Evolutionary conservation across 257 asterid genomes (phyloP), one percentile per base, ranked within the genome.

Genomic region (Nicotiana tomentosiformis): DNA sequence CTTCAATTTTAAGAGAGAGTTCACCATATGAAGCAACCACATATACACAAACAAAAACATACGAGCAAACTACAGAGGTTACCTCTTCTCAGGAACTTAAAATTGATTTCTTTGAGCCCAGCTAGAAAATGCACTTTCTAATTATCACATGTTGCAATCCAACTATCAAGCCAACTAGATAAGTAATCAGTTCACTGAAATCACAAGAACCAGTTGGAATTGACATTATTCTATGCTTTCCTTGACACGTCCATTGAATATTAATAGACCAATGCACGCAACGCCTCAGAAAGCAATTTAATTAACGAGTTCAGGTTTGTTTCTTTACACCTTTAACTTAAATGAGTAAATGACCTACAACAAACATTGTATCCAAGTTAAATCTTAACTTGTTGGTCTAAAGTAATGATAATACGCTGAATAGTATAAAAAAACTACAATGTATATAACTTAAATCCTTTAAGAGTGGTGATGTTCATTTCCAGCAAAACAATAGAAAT

Each of bases 251-350:
- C 49, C 60, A 72, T 72, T 72, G 79, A 14, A 53, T 43, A 43
- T 33, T 72, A 4, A 17, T 39, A 39, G 23, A 72, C 12, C 79
- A 72, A 72, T 72, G 79, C 61, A 23, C 37, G 79, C 51, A 72
- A 72, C 79, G 61, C 79, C 79, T 72, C 58, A 15, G 79, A 72
- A 46, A 72, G 79, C 79, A 72, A 72, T 57, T 18, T 16, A 69
- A 43, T 43, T 8, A 43, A 43, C 3, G 18, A 53, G 58, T 53
- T 12, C 17, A 3, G 3, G 17, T 53, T 53, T 14, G 16, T 10
- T 53, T 10, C 58, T 10, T 14, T 53, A 14, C 18, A 10, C 5
- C 58, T 11, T 14, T 12, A 11, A 4, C 15, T 53, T 53, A 53
- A 2, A 43, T 11, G 58, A 11, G 4, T 3, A 53, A 11, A 53